These are phyloP conservation scores for Chlorella vulgaris DNA, from an alignment of 139 green algal genomes.

Conservation along the genomic window DNA sequence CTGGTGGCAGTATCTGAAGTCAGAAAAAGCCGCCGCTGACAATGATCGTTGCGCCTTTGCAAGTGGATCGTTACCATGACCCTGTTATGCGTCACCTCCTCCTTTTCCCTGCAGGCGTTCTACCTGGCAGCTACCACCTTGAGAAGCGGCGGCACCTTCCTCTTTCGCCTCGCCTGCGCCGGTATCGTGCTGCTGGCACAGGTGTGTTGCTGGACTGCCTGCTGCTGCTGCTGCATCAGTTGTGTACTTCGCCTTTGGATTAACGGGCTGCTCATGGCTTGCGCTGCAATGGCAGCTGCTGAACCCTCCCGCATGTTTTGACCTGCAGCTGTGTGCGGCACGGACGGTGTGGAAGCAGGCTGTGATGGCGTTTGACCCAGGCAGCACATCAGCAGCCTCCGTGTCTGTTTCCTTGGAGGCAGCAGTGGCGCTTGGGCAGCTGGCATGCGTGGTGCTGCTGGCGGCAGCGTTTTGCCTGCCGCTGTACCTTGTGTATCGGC, in stretches of 20 bases:
- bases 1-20: too few relatives aligned
- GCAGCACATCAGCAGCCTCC: not conserved
- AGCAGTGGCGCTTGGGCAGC: not conserved
- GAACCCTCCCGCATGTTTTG: not conserved
- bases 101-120: not conserved
- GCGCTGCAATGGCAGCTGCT: not conserved
- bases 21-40: too few relatives aligned
- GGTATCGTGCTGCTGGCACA: not conserved
- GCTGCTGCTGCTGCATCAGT: not conserved
- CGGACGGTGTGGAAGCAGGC: not conserved
- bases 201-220: not conserved
- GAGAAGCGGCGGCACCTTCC: not conserved
- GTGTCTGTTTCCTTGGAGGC: not conserved
- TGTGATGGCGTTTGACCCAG: not conserved
- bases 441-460: not conserved
- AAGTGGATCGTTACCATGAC: too few relatives aligned
- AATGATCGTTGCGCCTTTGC: too few relatives aligned
- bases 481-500: not conserved
- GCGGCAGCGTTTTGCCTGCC: not conserved
- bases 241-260: too few relatives aligned
- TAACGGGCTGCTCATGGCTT: too few relatives aligned
- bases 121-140: conserved; percentile 1
- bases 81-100: too few relatives aligned
- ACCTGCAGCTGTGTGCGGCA: not conserved
- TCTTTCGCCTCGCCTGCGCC: not conserved